Conservation (phyloP, 2,329 filamentous ascomycete species). For the Cladophialophora exuberans region DNA sequence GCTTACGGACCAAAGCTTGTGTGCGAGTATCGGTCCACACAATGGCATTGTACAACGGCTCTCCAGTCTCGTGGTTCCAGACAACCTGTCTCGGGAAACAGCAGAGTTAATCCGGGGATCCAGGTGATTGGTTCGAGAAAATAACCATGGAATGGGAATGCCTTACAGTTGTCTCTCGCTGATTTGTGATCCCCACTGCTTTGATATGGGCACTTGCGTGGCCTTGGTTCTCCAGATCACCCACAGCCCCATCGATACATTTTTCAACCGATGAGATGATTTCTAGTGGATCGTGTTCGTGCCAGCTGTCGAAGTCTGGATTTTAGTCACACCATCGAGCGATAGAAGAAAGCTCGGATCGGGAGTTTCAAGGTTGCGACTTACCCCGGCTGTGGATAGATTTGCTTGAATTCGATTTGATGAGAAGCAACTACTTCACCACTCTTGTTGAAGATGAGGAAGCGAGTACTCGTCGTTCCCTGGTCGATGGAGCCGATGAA, state of each 20-base stretch:
- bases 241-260: conserved; percentile 77
- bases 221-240: conserved; percentile 71
- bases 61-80: conserved; percentile 79
- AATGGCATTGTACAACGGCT: conserved; percentile 83
- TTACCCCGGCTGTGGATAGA: conserved; percentile 82
- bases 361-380: neutral
- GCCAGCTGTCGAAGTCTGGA: no score
- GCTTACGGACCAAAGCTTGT: conserved; percentile 72
- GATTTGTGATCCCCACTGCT: conserved; percentile 83
- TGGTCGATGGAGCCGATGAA: conserved; percentile 90
- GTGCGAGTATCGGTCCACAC: conserved; percentile 91
- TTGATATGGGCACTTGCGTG: conserved; percentile 69
- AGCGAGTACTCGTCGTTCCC: conserved; percentile 84
- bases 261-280: conserved; percentile 74
- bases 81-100: conserved; percentile 51
- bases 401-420: conserved; percentile 83
- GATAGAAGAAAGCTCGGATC: neutral
- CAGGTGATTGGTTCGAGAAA: conserved; percentile 2
- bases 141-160: neutral
- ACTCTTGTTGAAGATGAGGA: conserved; percentile 82
- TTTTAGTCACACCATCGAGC: neutral
- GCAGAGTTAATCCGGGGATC: neutral
- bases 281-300: conserved; percentile 82
- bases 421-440: conserved; percentile 79
- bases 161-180: conserved; percentile 74